These are phyloP conservation scores for Picea glauca DNA, from an alignment of 75 land plant species.

Conservation along the genomic window DNA sequence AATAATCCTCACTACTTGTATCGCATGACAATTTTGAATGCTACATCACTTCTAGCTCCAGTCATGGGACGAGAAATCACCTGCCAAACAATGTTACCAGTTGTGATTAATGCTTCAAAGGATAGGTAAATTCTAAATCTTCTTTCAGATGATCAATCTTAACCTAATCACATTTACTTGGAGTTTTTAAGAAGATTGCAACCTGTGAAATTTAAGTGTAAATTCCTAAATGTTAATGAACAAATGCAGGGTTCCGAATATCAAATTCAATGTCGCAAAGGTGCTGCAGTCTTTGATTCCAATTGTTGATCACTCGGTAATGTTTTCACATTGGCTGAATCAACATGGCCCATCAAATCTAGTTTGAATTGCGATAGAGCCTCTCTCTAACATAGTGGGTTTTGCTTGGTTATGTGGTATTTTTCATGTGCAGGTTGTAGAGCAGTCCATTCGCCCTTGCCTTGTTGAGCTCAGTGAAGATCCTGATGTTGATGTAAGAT, in stretches of 20 bases:
- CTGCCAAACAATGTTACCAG: conserved; percentile 82
- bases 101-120: conserved; percentile 83
- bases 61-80: conserved; percentile 95
- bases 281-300: conserved; percentile 86
- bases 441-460: conserved; percentile 48
- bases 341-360: neutral
- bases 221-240: neutral
- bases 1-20: conserved; percentile 88
- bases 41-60: conserved; percentile 88
- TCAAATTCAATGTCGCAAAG: conserved; percentile 97
- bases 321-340: neutral
- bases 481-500: conserved; percentile 60
- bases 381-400: neutral
- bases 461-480: conserved; percentile 50
- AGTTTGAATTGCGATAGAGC: neutral
- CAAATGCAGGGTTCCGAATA: conserved; percentile 84
- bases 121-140: conserved; percentile 60
- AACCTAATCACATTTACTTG: neutral
- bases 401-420: neutral
- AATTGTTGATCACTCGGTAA: conserved; percentile 82
- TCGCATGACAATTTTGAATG: conserved; percentile 86
- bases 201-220: neutral
- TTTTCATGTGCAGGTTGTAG: conserved; percentile 39
- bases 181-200: neutral
- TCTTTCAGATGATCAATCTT: neutral